phyloP scores from a whole-genome alignment of 2,329 filamentous ascomycete species.

The Cercospora zeina region DNA sequence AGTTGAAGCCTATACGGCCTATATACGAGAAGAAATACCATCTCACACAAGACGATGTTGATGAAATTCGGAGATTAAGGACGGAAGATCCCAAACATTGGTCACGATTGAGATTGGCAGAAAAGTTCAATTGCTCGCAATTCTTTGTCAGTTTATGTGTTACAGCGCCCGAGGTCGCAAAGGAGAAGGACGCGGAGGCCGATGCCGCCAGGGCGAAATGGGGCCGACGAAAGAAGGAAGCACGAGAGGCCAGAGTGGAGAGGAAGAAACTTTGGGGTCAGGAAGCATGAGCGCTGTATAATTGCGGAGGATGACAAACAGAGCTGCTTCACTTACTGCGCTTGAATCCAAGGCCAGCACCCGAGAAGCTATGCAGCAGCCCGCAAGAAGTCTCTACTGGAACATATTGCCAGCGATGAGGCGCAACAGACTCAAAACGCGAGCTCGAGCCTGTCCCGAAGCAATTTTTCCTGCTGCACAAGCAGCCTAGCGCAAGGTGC shows the following conservation, averaged over 20 bases:
- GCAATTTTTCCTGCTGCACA: not conserved
- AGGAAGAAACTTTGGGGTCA: constrained; percentile 62
- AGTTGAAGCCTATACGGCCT: constrained; percentile 54
- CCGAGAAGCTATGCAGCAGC: not conserved
- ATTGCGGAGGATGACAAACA: too few species aligned
- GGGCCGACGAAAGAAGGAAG: constrained; percentile 60
- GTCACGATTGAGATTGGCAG: constrained; percentile 60
- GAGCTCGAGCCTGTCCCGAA: not conserved
- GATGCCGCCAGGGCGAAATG: constrained; percentile 60
- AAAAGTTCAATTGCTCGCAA: constrained; percentile 63
- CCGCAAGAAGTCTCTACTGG: not conserved
- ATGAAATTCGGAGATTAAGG: constrained; percentile 60
- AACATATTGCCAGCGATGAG: not conserved
- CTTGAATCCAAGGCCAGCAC: not conserved
- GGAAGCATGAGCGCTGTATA: constrained; percentile 49
- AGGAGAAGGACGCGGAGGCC: constrained; percentile 49
- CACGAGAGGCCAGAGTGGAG: constrained; percentile 60
- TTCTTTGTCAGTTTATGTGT: constrained; percentile 64
- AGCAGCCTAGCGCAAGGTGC: not conserved
- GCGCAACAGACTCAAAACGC: too few species aligned
- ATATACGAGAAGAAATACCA: constrained; percentile 62
- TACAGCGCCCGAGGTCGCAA: constrained; percentile 49
- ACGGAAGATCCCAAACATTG: constrained; percentile 58
- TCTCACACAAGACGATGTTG: constrained; percentile 57
- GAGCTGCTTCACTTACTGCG: not conserved